phyloP scores from a whole-genome alignment of 2,329 filamentous ascomycete genomes.

The Myriangium duriaei region DNA sequence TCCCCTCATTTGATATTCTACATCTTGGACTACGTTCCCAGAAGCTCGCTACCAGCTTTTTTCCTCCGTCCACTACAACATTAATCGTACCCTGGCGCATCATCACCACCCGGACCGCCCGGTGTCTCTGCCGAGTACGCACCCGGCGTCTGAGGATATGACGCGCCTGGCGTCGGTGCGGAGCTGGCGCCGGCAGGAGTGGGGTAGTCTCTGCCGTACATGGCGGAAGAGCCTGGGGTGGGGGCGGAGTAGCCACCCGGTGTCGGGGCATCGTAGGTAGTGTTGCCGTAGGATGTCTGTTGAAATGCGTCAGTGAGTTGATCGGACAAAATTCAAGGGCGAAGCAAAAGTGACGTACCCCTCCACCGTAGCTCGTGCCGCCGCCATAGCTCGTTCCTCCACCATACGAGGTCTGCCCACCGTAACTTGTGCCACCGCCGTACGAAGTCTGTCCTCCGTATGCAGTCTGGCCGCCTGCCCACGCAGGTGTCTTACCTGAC shows the following conservation, averaged over 20 bases:
- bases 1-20: no score
- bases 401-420: conserved; percentile 37
- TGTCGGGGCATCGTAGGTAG: conserved; percentile 57
- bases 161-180: conserved; percentile 41
- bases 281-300: conserved; percentile 24
- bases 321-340: conserved; percentile 2
- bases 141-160: conserved; percentile 8
- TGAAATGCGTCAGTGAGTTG: conserved; percentile 9
- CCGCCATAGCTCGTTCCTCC: conserved; percentile 40
- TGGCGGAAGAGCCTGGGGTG: conserved; percentile 26
- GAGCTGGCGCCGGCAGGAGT: conserved; percentile 33
- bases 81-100: conserved; percentile 9
- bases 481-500: conserved; percentile 24
- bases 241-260: conserved; percentile 30
- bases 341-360: conserved; percentile 18
- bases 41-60: not conserved
- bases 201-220: conserved; percentile 22
- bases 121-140: conserved; percentile 9
- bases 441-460: conserved; percentile 53
- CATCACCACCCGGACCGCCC: conserved; percentile 3
- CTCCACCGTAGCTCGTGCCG: conserved; percentile 24
- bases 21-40: no score
- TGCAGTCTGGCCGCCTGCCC: conserved; percentile 28
- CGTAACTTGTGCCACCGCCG: conserved; percentile 47
- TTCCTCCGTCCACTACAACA: not conserved